Conservation (phyloP, 495 filamentous ascomycete species). For the Aspergillus nanangensis region DNA sequence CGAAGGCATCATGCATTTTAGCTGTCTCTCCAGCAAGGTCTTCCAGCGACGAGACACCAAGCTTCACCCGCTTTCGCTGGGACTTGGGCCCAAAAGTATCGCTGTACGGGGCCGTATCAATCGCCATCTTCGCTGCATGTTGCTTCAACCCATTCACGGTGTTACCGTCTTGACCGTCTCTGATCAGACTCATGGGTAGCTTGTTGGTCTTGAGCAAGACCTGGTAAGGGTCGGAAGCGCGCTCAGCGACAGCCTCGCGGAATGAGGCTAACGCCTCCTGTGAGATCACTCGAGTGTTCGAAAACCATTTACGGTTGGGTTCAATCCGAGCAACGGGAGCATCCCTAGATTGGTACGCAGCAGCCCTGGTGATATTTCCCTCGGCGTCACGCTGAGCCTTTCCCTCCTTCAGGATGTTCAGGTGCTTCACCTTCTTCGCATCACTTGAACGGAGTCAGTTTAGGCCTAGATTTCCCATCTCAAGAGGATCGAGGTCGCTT, state of each 20-base stretch:
- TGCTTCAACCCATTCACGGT: conserved; percentile 82
- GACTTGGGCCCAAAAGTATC: conserved; percentile 92
- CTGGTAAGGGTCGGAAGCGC: conserved; percentile 84
- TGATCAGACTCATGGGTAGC: conserved; percentile 77
- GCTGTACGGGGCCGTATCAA: conserved; percentile 80
- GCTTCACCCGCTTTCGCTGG: conserved; percentile 85
- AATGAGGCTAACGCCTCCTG: conserved; percentile 72
- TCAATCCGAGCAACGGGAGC: conserved; percentile 84
- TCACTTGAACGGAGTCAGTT: conserved; percentile 38
- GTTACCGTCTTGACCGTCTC: conserved; percentile 56
- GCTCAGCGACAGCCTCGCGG: conserved; percentile 87
- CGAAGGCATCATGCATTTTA: conserved; percentile 72
- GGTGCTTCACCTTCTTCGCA: conserved; percentile 79
- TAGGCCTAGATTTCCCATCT: neutral
- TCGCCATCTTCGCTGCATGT: conserved; percentile 89
- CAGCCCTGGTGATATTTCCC: conserved; percentile 77
- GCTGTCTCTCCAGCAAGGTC: conserved; percentile 77
- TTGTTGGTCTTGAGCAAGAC: conserved; percentile 94
- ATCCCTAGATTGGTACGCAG: conserved; percentile 75
- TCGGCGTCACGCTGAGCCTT: conserved; percentile 68
- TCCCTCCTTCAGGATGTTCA: conserved; percentile 86
- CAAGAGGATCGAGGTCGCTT: conserved; percentile 7
- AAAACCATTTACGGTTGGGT: conserved; percentile 87
- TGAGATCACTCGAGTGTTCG: conserved; percentile 65
- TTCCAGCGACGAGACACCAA: conserved; percentile 71